These are phyloP conservation scores for Phytophthora palmivora DNA, from an alignment of 352 stramenopile genomes.

Conservation along the genomic window DNA sequence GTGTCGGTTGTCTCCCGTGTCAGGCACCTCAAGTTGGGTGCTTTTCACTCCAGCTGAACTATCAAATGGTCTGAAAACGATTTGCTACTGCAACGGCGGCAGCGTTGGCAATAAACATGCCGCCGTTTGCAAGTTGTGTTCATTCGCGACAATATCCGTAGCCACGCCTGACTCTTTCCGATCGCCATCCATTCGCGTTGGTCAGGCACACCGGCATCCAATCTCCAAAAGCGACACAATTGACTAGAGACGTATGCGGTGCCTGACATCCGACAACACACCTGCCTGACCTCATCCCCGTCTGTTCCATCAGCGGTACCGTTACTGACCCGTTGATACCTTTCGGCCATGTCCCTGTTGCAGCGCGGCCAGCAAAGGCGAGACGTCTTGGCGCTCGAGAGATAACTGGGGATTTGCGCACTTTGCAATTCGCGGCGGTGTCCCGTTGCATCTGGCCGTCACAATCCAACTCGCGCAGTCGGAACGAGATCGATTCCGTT, in stretches of 20 bases:
- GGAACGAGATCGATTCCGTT: conserved; percentile 16
- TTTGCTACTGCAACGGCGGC: too few species aligned
- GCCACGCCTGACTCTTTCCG: conserved; percentile 12
- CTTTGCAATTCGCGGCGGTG: conserved; percentile 20
- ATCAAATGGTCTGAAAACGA: too few species aligned
- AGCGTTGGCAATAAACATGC: too few species aligned
- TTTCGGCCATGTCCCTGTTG: conserved; percentile 20
- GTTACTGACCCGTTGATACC: conserved; percentile 11
- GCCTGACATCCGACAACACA: neutral
- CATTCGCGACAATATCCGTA: neutral
- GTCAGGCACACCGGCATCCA: conserved; percentile 12
- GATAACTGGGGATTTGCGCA: conserved; percentile 25
- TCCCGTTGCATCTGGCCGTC: conserved; percentile 10
- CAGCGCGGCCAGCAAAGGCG: conserved; percentile 11
- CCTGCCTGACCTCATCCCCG: conserved; percentile 11
- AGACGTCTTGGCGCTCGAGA: neutral
- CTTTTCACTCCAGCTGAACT: too few species aligned
- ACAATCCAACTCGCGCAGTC: conserved; percentile 31
- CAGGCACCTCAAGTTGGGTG: too few species aligned
- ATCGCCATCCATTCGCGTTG: conserved; percentile 2
- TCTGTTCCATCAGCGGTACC: conserved; percentile 6
- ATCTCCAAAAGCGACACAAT: too few species aligned
- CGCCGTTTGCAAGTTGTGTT: too few species aligned
- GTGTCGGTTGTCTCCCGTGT: too few species aligned
- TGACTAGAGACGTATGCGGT: conserved; percentile 14